These are phyloP conservation scores for Beauveria asiatica DNA, from an alignment of 2,329 filamentous ascomycete genomes.

Conservation along the genomic window DNA sequence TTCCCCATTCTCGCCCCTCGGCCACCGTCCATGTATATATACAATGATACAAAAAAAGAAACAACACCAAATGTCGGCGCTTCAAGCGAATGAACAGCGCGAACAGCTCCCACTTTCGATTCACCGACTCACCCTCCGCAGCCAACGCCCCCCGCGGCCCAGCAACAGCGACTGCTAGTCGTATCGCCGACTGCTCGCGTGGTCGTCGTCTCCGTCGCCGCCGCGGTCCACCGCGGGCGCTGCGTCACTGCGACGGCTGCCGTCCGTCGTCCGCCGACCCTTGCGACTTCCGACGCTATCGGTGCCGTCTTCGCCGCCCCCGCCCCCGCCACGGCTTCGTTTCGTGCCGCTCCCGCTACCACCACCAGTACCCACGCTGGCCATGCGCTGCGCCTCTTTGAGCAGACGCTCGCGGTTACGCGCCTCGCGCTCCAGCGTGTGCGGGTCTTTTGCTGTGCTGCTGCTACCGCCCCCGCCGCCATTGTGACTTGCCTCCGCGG, in stretches of 20 bases:
- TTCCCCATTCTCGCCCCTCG: no score
- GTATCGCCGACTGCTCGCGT: neutral
- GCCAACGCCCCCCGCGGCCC: neutral
- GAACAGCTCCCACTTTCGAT: no score
- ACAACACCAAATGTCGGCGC: neutral
- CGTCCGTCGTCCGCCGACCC: slow-evolving; percentile 18
- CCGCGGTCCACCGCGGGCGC: slow-evolving; percentile 32
- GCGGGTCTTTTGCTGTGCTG: slow-evolving; percentile 41
- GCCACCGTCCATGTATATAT: neutral
- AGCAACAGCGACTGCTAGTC: slow-evolving; percentile 8
- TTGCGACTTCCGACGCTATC: slow-evolving; percentile 31
- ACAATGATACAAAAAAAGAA: neutral
- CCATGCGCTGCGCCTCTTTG: slow-evolving; percentile 60
- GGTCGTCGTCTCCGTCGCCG: slow-evolving; percentile 23
- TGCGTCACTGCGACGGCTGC: slow-evolving; percentile 39
- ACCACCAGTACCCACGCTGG: slow-evolving; percentile 31
- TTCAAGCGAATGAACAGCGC: no score
- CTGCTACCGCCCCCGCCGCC: slow-evolving; percentile 9
- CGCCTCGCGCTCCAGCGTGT: slow-evolving; percentile 61
- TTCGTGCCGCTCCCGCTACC: slow-evolving; percentile 36
- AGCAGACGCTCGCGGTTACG: slow-evolving; percentile 57
- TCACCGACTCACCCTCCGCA: neutral
- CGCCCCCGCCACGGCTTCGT: slow-evolving; percentile 34
- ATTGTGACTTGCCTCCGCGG: slow-evolving; percentile 16
- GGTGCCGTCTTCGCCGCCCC: slow-evolving; percentile 21